phyloP scores from a whole-genome alignment of 2,329 filamentous ascomycete genomes.

The Phaeosphaeriaceae sp. region DNA sequence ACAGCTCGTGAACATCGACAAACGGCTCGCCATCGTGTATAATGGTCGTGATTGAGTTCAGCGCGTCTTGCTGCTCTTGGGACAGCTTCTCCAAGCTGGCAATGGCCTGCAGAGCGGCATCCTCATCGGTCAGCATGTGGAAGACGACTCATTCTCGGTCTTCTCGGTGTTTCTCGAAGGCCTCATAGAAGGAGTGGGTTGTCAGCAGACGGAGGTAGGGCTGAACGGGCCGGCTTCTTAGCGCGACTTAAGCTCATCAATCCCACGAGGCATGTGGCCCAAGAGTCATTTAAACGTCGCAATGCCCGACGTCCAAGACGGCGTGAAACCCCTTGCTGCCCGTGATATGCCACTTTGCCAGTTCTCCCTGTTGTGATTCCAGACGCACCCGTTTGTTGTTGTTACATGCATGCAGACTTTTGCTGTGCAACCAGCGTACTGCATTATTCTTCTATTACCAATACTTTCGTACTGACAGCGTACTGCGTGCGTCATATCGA shows the following conservation, averaged over 20 bases:
- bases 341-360: constrained; percentile 8
- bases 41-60: constrained; percentile 46
- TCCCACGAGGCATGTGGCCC: constrained; percentile 4
- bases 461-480: neutral
- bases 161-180: constrained; percentile 8
- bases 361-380: constrained; percentile 1
- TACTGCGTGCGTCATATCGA: neutral
- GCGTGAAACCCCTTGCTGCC: constrained; percentile 35
- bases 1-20: constrained; percentile 52
- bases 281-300: constrained; percentile 9
- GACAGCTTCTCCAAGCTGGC: constrained; percentile 43
- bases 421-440: neutral
- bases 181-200: constrained; percentile 4
- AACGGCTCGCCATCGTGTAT: constrained; percentile 49
- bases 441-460: neutral
- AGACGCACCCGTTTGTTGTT: neutral
- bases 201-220: neutral
- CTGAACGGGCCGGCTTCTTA: constrained; percentile 6
- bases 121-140: constrained; percentile 53
- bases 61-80: constrained; percentile 43
- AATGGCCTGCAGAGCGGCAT: constrained; percentile 51
- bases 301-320: constrained; percentile 17
- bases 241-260: constrained; percentile 14
- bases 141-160: constrained; percentile 16
- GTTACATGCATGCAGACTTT: neutral